Conservation (phyloP, 192 early-diverging fungal species). For the Pecoramyces ruminantium region DNA sequence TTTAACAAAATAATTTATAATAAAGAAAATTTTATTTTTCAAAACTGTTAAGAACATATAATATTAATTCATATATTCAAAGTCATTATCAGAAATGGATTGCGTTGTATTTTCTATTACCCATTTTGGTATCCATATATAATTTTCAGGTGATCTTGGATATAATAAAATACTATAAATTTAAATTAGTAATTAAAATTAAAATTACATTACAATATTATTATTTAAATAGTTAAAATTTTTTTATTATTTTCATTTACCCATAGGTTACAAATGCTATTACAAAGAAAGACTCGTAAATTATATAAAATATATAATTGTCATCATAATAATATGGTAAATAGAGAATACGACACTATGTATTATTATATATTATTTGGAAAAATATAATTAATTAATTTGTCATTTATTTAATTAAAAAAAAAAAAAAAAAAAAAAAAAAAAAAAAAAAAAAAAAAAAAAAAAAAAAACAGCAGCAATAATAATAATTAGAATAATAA, state of each 20-base stretch:
- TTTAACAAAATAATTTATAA: too few species aligned
- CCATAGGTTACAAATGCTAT: background rate
- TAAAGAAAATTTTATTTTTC: too few species aligned
- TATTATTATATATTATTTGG: too few species aligned
- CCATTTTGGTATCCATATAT: background rate
- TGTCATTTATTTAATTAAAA: too few species aligned
- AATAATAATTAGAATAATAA: too few species aligned
- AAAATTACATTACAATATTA: too few species aligned
- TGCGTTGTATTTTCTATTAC: background rate
- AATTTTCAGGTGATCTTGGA: background rate
- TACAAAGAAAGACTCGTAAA: background rate
- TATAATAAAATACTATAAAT: background rate
- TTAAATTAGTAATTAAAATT: too few species aligned
- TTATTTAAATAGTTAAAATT: too few species aligned
- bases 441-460: too few species aligned
- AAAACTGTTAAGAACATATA: background rate
- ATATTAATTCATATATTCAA: background rate
- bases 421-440: too few species aligned
- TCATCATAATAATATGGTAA: background rate
- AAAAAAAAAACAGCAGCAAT: too few species aligned
- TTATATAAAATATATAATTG: background rate
- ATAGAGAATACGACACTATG: background rate
- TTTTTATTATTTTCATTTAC: background rate
- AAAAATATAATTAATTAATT: too few species aligned
- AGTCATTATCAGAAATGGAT: background rate